Evolutionary conservation across 176 grass and related monocot species (phyloP).

Genomic region (Oryza glumipatula): DNA sequence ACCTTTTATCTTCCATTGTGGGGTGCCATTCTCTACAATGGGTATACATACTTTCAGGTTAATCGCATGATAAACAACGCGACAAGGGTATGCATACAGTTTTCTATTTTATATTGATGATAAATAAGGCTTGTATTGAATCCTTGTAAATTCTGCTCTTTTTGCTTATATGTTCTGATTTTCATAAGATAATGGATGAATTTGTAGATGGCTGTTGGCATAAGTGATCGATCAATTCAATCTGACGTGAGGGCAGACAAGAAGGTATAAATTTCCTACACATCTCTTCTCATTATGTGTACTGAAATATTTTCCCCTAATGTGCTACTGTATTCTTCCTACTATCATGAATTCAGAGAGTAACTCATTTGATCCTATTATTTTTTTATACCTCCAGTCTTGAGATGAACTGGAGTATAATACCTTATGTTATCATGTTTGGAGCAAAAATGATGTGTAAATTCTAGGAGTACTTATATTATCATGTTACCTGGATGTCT

Average conservation of each 20-base stretch:
- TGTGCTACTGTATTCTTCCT: neutral
- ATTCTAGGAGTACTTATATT: neutral
- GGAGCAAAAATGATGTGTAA: conserved; percentile 4
- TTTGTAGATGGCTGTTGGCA: conserved; percentile 91
- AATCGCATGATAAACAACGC: conserved; percentile 95
- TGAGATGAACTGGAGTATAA: neutral
- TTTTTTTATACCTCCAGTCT: neutral
- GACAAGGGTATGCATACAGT: conserved; percentile 54
- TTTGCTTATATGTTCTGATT: conserved; percentile 24
- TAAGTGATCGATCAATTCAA: conserved; percentile 81
- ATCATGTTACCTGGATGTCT: neutral
- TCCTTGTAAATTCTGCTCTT: conserved; percentile 32
- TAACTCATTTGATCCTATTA: conserved; percentile 1
- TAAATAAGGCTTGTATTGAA: neutral
- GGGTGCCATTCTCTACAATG: conserved; percentile 98
- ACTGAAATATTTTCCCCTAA: neutral
- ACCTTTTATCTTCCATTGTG: conserved; percentile 96
- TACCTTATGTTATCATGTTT: neutral
- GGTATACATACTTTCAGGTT: conserved; percentile 93
- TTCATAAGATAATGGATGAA: conserved; percentile 26
- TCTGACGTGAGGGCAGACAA: conserved; percentile 74
- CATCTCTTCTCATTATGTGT: neutral
- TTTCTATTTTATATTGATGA: conserved; percentile 34
- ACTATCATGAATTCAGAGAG: neutral
- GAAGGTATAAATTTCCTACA: conserved; percentile 53